Evolutionary conservation across 371 early-diverging fungal species (phyloP).

Genomic region (Syncephalastrum contaminatum): DNA sequence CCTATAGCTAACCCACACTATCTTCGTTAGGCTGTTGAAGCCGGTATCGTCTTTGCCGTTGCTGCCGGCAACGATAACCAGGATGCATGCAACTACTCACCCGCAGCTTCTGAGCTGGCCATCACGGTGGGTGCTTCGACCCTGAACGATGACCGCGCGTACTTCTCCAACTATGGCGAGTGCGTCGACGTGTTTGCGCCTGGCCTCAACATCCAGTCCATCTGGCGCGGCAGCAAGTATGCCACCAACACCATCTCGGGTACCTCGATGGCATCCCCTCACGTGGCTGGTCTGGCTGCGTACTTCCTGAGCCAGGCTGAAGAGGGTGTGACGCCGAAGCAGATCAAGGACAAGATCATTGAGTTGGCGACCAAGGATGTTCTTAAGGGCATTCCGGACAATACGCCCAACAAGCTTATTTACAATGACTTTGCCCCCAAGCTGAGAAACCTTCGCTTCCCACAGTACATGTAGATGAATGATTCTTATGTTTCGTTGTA

Average conservation of each 20-base stretch:
- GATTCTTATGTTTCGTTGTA: too few species aligned
- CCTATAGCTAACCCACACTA: background rate
- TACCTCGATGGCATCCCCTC: constrained; percentile 98
- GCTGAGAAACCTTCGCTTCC: too few species aligned
- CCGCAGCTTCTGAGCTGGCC: constrained; percentile 83
- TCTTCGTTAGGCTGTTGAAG: constrained; percentile 57
- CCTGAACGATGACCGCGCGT: constrained; percentile 78
- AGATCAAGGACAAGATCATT: constrained; percentile 78
- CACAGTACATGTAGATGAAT: too few species aligned
- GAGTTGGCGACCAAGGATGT: constrained; percentile 63
- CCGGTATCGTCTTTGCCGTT: constrained; percentile 87
- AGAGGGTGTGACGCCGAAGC: constrained; percentile 68
- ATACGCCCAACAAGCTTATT: constrained; percentile 81
- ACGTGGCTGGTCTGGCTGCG: constrained; percentile 94
- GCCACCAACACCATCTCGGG: constrained; percentile 90
- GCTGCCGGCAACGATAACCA: constrained; percentile 97
- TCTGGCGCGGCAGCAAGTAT: constrained; percentile 78
- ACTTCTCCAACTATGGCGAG: constrained; percentile 86
- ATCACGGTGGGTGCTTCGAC: constrained; percentile 97
- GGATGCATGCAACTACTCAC: constrained; percentile 94
- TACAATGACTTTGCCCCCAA: constrained; percentile 57
- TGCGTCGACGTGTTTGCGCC: constrained; percentile 95
- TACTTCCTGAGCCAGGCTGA: constrained; percentile 67
- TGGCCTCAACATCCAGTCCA: constrained; percentile 86
- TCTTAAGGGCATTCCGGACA: constrained; percentile 60